These are phyloP conservation scores for Erysiphe pulchra DNA, from an alignment of 2,329 filamentous ascomycete species.

Conservation along the genomic window DNA sequence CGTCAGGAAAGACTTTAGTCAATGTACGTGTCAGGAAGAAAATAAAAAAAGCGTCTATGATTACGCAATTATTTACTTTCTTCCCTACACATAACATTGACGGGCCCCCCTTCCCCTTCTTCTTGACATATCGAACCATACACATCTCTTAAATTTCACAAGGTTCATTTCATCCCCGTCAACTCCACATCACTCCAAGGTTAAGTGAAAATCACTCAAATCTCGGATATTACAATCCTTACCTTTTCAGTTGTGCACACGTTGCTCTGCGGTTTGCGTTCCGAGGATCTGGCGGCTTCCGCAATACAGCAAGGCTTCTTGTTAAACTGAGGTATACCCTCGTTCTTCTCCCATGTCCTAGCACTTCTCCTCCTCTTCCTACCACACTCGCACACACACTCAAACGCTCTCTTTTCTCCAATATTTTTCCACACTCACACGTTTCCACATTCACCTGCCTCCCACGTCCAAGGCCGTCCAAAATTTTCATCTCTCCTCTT, in stretches of 20 bases:
- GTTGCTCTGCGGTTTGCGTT: conserved; percentile 6
- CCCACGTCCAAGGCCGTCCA: neutral
- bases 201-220: conserved; percentile 8
- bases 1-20: too few species aligned
- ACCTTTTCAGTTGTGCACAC: conserved; percentile 4
- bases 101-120: neutral
- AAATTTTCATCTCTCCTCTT: conserved; percentile 3
- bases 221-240: conserved; percentile 12
- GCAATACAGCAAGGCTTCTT: conserved; percentile 12
- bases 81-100: neutral
- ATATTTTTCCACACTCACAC: neutral
- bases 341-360: conserved; percentile 10
- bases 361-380: conserved; percentile 4
- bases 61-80: neutral
- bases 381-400: conserved; percentile 12
- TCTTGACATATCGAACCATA: conserved; percentile 6
- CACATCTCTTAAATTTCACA: conserved; percentile 6
- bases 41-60: neutral
- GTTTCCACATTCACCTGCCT: conserved; percentile 1
- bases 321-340: conserved; percentile 14
- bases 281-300: conserved; percentile 7
- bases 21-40: neutral
- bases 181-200: conserved; percentile 10
- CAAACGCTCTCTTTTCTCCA: too few species aligned
- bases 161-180: conserved; percentile 8